phyloP scores from a whole-genome alignment of 2,329 filamentous ascomycete genomes.

The Helotiales sp. region DNA sequence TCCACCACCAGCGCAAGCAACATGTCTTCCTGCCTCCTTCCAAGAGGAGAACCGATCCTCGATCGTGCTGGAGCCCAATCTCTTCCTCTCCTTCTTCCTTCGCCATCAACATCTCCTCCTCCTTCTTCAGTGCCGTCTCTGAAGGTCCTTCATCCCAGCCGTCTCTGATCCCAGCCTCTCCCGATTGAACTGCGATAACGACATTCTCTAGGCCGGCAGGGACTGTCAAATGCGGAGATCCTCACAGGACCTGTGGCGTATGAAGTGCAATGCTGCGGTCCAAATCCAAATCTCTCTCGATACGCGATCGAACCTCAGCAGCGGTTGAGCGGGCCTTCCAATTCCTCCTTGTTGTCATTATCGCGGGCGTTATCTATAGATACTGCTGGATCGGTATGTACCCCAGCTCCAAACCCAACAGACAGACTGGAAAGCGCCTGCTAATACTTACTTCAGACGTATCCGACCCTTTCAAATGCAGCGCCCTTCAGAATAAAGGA shows the following conservation, averaged over 20 bases:
- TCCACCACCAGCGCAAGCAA: background rate
- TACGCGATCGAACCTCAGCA: slow-evolving; percentile 8
- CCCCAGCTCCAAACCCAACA: background rate
- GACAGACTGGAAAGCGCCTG: background rate
- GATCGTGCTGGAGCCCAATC: background rate
- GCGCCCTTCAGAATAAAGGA: slow-evolving; percentile 55
- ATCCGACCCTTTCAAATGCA: slow-evolving; percentile 59
- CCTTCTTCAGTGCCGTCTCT: background rate
- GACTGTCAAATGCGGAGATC: slow-evolving; percentile 15
- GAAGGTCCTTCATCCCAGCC: background rate
- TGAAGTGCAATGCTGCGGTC: slow-evolving; percentile 18
- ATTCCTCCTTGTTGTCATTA: slow-evolving; percentile 30
- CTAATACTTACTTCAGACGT: slow-evolving; percentile 33
- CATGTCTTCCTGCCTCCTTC: background rate
- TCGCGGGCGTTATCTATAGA: slow-evolving; percentile 38
- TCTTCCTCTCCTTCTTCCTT: background rate
- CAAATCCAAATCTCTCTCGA: slow-evolving; percentile 12
- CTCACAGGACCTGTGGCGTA: background rate
- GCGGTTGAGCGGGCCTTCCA: slow-evolving; percentile 30
- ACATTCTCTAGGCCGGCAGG: background rate
- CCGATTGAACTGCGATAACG: background rate
- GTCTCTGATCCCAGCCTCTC: background rate
- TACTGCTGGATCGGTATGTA: slow-evolving; percentile 41
- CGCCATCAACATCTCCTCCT: background rate
- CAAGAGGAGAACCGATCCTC: background rate